phyloP scores from a whole-genome alignment of 108 stramenopile species.

The Aurantiochytrium sp. region DNA sequence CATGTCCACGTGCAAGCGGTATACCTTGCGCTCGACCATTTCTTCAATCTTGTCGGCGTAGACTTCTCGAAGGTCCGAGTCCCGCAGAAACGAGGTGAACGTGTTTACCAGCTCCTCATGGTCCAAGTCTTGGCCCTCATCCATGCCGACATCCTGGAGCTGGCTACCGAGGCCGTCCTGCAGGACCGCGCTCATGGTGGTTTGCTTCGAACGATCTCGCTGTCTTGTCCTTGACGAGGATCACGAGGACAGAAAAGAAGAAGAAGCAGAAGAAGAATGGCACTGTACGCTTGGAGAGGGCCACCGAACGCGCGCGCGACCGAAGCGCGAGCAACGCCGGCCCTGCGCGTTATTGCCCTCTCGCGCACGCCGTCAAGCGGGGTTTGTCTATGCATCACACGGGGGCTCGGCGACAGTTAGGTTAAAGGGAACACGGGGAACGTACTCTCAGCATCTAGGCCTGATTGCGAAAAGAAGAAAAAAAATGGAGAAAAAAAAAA shows the following conservation, averaged over 20 bases:
- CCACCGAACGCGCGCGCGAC: too few relatives aligned
- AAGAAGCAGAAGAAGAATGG: too few relatives aligned
- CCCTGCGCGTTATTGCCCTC: neutral
- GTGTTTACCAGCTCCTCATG: neutral
- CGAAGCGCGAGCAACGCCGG: too few relatives aligned
- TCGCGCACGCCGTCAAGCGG: neutral
- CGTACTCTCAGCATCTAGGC: neutral
- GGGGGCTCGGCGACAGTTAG: neutral
- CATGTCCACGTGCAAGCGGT: slow-evolving; percentile 7
- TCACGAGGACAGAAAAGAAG: too few relatives aligned
- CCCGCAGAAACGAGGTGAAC: neutral
- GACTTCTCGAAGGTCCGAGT: neutral
- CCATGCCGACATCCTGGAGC: neutral
- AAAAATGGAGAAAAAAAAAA: too few relatives aligned
- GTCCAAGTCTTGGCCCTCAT: neutral
- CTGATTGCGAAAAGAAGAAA: neutral
- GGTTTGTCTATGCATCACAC: neutral
- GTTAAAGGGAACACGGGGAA: neutral
- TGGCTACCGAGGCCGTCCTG: neutral
- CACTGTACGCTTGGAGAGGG: too few relatives aligned
- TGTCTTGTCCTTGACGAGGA: neutral
- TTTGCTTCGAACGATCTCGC: neutral
- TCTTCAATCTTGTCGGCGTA: neutral
- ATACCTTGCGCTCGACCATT: neutral
- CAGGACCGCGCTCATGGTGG: neutral